Evolutionary conservation across 805 yeast species (phyloP), one percentile per base, ranked within the genome.

Genomic region (Monosporozyma yasuniensis): DNA sequence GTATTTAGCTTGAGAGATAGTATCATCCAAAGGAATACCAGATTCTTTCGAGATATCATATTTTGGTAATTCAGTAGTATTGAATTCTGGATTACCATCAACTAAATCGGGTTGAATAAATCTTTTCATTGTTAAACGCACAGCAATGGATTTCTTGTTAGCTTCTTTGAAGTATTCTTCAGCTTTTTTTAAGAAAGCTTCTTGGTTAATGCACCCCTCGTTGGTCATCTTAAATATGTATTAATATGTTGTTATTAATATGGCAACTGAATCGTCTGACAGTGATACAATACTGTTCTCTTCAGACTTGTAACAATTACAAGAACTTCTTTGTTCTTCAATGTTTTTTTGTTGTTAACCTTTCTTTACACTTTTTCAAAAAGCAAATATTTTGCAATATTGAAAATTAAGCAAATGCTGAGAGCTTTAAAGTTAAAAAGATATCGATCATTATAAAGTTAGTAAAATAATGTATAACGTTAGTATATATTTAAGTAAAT

Each of bases 1-100:
- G 58, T 80, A 86, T 44, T 74, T 67, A 37, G 64, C 60, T 11
- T 61, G 57, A 18, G 61, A 59, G 63, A 69, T 50, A 42, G 47
- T 42, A 7, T 48, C 54, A 2, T 43, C 30, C n/a, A 51, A 47
- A 7, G 49, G 35, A 14, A 50, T 44, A 3, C 64, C 47, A 1
- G 59, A 49, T 42, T 58, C 57, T 46, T 51, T 53, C 0, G 70
- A 66, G 5, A 66, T 57, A 55, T 64, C 68, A 47, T 48, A 62
- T 7, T 52, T 51, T 12, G 69, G 64, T 16, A 70, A 56, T 52
- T 72, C 71, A 21, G 74, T 54, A 18, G 80, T 77, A 59, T 83
- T 84, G 44, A 78, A 62, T 58, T 72, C 72, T 54, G 74, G 63
- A 60, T 78, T 76, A 6, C 64, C 65, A 50, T 63, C 66, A 12